These are phyloP conservation scores for Sarocladium strictum DNA, from an alignment of 2,329 filamentous ascomycete genomes.

Conservation along the genomic window DNA sequence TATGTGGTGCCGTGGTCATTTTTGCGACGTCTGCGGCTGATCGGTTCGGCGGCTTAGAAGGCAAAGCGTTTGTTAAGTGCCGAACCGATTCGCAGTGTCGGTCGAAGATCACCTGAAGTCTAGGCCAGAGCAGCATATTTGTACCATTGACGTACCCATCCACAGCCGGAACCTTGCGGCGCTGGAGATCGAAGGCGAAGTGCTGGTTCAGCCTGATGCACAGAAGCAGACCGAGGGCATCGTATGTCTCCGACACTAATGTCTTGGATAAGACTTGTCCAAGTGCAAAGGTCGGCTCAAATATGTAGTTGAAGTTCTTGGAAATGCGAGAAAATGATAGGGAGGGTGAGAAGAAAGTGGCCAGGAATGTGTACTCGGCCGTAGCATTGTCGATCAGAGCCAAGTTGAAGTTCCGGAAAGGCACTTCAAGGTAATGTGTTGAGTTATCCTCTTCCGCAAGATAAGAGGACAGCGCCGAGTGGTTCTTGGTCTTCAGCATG, in stretches of 20 bases:
- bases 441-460: slow-evolving; percentile 84
- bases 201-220: slow-evolving; percentile 92
- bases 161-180: slow-evolving; percentile 80
- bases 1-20: slow-evolving; percentile 77
- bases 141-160: slow-evolving; percentile 92
- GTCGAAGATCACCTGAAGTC: slow-evolving; percentile 91
- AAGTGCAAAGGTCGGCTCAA: slow-evolving; percentile 82
- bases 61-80: slow-evolving; percentile 49
- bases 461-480: slow-evolving; percentile 77
- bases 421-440: slow-evolving; percentile 80
- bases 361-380: slow-evolving; percentile 90
- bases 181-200: slow-evolving; percentile 87
- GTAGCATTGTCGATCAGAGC: slow-evolving; percentile 90
- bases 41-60: slow-evolving; percentile 31
- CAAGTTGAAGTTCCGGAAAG: slow-evolving; percentile 92
- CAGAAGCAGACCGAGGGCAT: slow-evolving; percentile 82
- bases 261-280: slow-evolving; percentile 71
- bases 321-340: slow-evolving; percentile 72
- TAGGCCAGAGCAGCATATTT: slow-evolving; percentile 93
- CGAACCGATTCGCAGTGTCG: slow-evolving; percentile 84
- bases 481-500: slow-evolving; percentile 66
- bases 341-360: slow-evolving; percentile 78
- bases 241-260: slow-evolving; percentile 70
- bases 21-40: slow-evolving; percentile 46
- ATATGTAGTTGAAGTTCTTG: slow-evolving; percentile 79